These are phyloP conservation scores for Curvularia hawaiiensis DNA, from an alignment of 2,329 filamentous ascomycete genomes.

Conservation along the genomic window DNA sequence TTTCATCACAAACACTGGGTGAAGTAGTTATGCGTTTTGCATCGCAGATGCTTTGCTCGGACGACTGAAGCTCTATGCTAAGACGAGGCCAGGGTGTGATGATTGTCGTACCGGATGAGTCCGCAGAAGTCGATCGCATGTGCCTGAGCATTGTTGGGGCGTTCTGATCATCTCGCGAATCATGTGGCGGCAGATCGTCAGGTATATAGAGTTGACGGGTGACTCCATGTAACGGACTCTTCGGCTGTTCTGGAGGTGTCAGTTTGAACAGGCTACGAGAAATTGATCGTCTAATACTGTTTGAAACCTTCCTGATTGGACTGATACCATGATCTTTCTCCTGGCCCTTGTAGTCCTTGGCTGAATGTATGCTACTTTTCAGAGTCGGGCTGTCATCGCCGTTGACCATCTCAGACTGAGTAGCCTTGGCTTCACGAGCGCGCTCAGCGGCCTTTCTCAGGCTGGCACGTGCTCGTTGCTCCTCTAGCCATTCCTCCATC, in stretches of 20 bases:
- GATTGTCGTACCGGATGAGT: slow-evolving; percentile 5
- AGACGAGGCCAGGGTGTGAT: slow-evolving; percentile 14
- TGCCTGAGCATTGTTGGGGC: not conserved
- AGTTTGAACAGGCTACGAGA: slow-evolving; percentile 16
- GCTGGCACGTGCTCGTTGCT: slow-evolving; percentile 28
- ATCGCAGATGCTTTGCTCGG: slow-evolving; percentile 24
- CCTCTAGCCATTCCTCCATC: slow-evolving; percentile 36
- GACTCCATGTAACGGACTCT: slow-evolving; percentile 30
- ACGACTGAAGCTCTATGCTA: slow-evolving; percentile 10
- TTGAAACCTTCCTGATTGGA: slow-evolving; percentile 28
- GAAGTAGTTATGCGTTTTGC: slow-evolving; percentile 25
- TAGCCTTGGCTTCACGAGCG: slow-evolving; percentile 13
- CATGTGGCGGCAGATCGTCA: slow-evolving; percentile 6
- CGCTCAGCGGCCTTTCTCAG: slow-evolving; percentile 19
- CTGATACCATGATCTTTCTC: slow-evolving; percentile 12
- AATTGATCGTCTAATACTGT: slow-evolving; percentile 25
- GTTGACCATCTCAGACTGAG: slow-evolving; percentile 14
- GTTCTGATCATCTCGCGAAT: not conserved
- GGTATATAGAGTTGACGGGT: slow-evolving; percentile 24
- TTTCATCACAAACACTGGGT: slow-evolving; percentile 4
- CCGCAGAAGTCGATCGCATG: not conserved
- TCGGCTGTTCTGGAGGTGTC: slow-evolving; percentile 18
- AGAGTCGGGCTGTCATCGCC: not conserved
- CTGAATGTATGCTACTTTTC: not conserved
- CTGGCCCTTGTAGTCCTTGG: not conserved